These are phyloP conservation scores for Verticillium dahliae DNA, from an alignment of 2,329 filamentous ascomycete species.

Conservation along the genomic window DNA sequence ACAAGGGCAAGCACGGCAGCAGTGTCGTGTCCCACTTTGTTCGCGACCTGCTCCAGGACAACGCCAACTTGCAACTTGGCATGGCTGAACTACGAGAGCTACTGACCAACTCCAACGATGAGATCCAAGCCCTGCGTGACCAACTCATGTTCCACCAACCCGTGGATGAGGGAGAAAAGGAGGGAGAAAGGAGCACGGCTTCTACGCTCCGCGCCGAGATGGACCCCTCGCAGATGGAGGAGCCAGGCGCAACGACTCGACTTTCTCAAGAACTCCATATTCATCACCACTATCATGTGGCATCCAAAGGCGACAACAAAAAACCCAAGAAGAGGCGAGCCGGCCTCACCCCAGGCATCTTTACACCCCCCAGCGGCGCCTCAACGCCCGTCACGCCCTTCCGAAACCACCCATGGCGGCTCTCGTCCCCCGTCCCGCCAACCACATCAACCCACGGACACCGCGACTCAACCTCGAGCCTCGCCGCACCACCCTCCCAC, in stretches of 20 bases:
- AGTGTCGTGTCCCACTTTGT: constrained; percentile 93
- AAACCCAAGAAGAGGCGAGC: constrained; percentile 69
- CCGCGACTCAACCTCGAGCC: constrained; percentile 44
- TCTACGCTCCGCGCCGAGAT: constrained; percentile 68
- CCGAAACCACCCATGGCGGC: constrained; percentile 26
- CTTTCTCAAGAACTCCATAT: constrained; percentile 77
- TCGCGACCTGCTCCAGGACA: constrained; percentile 90
- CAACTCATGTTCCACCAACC: constrained; percentile 77
- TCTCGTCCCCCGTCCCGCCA: constrained; percentile 30
- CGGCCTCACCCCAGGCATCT: constrained; percentile 52
- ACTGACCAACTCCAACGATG: constrained; percentile 85
- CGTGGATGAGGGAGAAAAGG: constrained; percentile 35
- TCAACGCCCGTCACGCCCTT: constrained; percentile 35
- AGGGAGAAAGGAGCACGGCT: constrained; percentile 30
- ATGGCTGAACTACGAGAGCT: constrained; percentile 89
- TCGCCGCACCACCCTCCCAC: constrained; percentile 34
- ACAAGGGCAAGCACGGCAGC: constrained; percentile 50
- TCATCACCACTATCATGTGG: constrained; percentile 86
- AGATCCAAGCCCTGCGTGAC: constrained; percentile 80
- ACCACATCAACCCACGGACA: constrained; percentile 33
- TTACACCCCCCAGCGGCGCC: constrained; percentile 43
- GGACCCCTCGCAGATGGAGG: constrained; percentile 31
- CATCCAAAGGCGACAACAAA: constrained; percentile 53
- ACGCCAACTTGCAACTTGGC: constrained; percentile 85
- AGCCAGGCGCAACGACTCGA: constrained; percentile 18